Percentiles rank a stretch among this genome's conserved stretches.
These are phyloP conservation scores for Candida hispaniensis DNA, from an alignment of 805 yeast genomes.

Conservation along the genomic window DNA sequence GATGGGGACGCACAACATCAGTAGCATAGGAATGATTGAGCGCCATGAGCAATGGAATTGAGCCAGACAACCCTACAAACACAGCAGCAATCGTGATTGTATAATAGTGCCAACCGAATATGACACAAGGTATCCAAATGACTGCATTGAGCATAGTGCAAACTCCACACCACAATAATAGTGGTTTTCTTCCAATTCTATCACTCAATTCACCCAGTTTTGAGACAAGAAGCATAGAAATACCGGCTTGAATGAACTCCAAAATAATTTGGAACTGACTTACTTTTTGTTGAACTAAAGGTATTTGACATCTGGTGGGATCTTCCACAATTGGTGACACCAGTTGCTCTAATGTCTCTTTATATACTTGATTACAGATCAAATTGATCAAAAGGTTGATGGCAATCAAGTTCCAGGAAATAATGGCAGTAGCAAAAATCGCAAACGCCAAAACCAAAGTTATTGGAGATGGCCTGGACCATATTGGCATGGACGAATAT, in stretches of 20 bases:
- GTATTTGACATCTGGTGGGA: constrained; percentile 5
- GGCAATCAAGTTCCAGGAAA: constrained; percentile 8
- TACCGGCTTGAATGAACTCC: constrained; percentile 14
- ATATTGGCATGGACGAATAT: constrained; percentile 6
- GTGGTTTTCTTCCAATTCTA: constrained; percentile 48
- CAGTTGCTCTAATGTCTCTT: background rate
- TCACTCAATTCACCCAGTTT: constrained; percentile 55
- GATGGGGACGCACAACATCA: constrained; percentile 54
- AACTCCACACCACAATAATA: constrained; percentile 26
- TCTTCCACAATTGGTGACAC: constrained; percentile 5
- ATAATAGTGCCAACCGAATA: constrained; percentile 29
- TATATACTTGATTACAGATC: constrained; percentile 6
- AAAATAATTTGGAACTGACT: constrained; percentile 10
- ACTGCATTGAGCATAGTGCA: constrained; percentile 18
- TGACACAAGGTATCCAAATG: constrained; percentile 18
- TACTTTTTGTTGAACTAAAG: constrained; percentile 7
- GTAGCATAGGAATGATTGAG: constrained; percentile 54
- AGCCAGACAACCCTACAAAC: constrained; percentile 41
- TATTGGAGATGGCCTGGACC: constrained; percentile 2
- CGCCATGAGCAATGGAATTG: constrained; percentile 39
- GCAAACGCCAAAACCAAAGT: constrained; percentile 10
- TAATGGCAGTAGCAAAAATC: constrained; percentile 11
- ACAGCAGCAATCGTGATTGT: constrained; percentile 36
- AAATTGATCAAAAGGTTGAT: constrained; percentile 9
- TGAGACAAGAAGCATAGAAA: constrained; percentile 18